These are phyloP conservation scores for Xylaria longipes DNA, from an alignment of 495 filamentous ascomycete genomes.

Conservation along the genomic window DNA sequence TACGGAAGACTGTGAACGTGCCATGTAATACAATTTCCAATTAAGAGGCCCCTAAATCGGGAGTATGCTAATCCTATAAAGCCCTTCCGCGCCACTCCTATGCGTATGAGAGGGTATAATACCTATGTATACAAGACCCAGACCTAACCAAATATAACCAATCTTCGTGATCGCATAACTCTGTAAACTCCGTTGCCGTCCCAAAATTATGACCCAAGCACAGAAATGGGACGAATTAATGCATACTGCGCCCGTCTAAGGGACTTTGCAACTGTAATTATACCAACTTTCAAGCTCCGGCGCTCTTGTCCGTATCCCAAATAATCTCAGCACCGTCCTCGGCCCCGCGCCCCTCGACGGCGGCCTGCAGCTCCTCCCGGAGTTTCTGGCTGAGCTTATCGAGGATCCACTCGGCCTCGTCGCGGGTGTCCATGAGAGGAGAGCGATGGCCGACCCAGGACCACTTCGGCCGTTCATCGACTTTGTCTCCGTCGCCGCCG, in stretches of 20 bases:
- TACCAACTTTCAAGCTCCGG: background rate
- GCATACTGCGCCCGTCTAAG: too few species aligned
- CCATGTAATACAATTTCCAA: background rate
- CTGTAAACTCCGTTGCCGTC: background rate
- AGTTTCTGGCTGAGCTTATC: slow-evolving; percentile 64
- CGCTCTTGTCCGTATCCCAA: slow-evolving; percentile 22
- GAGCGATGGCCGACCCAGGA: slow-evolving; percentile 78
- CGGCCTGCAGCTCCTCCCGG: slow-evolving; percentile 56
- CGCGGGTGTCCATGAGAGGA: slow-evolving; percentile 74
- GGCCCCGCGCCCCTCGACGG: slow-evolving; percentile 23
- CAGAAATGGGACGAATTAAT: background rate
- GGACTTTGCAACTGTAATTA: background rate
- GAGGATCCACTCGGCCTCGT: slow-evolving; percentile 83
- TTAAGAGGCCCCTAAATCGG: background rate
- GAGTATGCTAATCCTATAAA: background rate
- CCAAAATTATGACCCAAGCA: background rate
- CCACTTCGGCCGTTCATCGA: slow-evolving; percentile 54
- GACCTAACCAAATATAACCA: background rate
- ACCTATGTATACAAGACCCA: background rate
- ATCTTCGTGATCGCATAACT: background rate
- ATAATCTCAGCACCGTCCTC: slow-evolving; percentile 18
- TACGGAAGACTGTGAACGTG: background rate
- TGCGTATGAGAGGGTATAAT: slow-evolving; percentile 9
- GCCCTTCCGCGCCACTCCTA: background rate
- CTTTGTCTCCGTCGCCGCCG: slow-evolving; percentile 2